phyloP scores from a whole-genome alignment of 805 yeast species.

The Kodamaea sagamina region DNA sequence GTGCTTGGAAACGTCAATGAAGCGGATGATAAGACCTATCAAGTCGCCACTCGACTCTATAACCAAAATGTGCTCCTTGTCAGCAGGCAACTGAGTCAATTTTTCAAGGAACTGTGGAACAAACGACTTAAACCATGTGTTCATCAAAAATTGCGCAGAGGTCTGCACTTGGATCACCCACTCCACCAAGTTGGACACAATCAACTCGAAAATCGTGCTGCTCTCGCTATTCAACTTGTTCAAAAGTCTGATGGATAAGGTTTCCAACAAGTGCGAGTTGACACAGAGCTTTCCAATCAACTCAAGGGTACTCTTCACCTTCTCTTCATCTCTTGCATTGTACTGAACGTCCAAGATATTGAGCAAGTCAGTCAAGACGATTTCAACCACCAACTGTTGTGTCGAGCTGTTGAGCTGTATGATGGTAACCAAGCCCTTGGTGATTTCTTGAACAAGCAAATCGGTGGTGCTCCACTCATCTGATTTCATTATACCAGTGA shows the following conservation, averaged over 20 bases:
- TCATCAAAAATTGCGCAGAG: constrained; percentile 37
- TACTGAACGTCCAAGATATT: constrained; percentile 40
- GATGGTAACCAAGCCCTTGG: constrained; percentile 55
- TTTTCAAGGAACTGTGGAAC: constrained; percentile 38
- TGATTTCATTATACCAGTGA: constrained; percentile 43
- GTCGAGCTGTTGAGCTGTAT: constrained; percentile 23
- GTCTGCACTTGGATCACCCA: constrained; percentile 11
- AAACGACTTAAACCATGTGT: constrained; percentile 46
- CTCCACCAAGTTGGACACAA: constrained; percentile 9
- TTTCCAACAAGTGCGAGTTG: constrained; percentile 46
- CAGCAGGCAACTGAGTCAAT: neutral
- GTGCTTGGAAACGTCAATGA: constrained; percentile 44
- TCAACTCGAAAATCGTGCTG: constrained; percentile 5
- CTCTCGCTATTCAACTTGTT: constrained; percentile 32
- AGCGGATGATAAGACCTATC: constrained; percentile 43
- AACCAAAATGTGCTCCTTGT: constrained; percentile 21
- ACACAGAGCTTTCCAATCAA: constrained; percentile 36
- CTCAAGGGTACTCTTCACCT: constrained; percentile 20
- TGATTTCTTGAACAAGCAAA: constrained; percentile 52
- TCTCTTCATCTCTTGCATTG: constrained; percentile 33
- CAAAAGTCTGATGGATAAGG: constrained; percentile 44
- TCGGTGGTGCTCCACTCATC: constrained; percentile 32
- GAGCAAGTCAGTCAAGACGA: constrained; percentile 30
- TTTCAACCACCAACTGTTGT: constrained; percentile 48
- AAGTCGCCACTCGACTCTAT: constrained; percentile 45